Base-by-base conservation (phyloP, 345 rosid genomes). In the Eucalyptus marginata region DNA sequence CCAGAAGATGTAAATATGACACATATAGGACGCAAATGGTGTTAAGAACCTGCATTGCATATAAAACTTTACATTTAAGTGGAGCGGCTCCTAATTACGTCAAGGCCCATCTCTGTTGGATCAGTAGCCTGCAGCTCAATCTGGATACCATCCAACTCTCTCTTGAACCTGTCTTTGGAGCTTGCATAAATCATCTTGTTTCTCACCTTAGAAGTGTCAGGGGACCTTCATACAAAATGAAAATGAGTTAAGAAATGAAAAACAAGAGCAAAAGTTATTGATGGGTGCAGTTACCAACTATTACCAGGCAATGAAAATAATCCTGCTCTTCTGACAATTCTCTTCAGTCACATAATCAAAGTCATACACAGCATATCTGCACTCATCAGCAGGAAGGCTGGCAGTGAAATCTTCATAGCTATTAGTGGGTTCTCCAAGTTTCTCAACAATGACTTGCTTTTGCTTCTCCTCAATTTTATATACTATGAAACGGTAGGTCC, bases 111-210 rank as follows among this genome's bases (percentile, higher is more conserved):
- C 91, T 95, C 96, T 36, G 96, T 91, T 25, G 96, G 96, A 90
- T 95, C 96, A 20, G 95, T 95, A 47, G 96, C 96, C 91, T 95
- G 96, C 95, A 95, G 90, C 90, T 95, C 96, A 24, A 94, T 49
- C 92, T 95, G 96, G 89, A 95, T 94, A 46, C 96, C 96, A 40
- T 95, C 96, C 89, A 94, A 90, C 90, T 95, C 96, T 89, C 95
- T 93, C 87, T 93, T 95, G 90, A 95, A 94, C 91, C 94, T 93
- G 92, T 95, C 96, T 89, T 95, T 95, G 76, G 96, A 93, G 91
- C 96, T 95, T 22, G 96, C 96, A 89, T 95, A 95, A 85, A 95
- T 95, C 96, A 95, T 95, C 93, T 95, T 95, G 94, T 92, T 95
- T 91, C 96, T 93, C 93, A 95, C 96, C 89, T 79, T 93, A 5